phyloP scores from a whole-genome alignment of 2,329 filamentous ascomycete species.

The Ophiostoma sp. region DNA sequence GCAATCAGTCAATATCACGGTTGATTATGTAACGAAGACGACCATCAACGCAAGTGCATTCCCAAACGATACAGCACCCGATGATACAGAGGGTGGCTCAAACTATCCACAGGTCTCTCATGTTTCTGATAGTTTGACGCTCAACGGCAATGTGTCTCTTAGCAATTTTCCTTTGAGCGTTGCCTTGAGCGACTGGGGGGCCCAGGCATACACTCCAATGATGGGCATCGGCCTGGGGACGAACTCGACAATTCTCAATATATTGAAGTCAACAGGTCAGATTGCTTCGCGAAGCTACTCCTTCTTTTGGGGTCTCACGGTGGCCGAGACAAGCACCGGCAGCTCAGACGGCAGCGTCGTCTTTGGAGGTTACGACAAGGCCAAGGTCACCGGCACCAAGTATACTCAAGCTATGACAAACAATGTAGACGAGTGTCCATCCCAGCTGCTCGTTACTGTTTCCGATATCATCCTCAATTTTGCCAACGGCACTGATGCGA shows the following conservation, averaged over 20 bases:
- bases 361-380: slow-evolving; percentile 33
- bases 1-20: background rate
- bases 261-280: slow-evolving; percentile 29
- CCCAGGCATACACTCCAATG: slow-evolving; percentile 29
- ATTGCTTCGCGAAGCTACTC: slow-evolving; percentile 27
- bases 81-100: background rate
- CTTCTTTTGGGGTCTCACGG: slow-evolving; percentile 31
- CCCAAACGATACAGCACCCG: slow-evolving; percentile 13
- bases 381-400: slow-evolving; percentile 28
- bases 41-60: background rate
- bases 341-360: slow-evolving; percentile 30
- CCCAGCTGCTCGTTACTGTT: slow-evolving; percentile 32
- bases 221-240: slow-evolving; percentile 31
- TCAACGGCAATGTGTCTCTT: slow-evolving; percentile 27
- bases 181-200: slow-evolving; percentile 28
- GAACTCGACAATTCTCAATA: slow-evolving; percentile 33
- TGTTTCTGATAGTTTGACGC: slow-evolving; percentile 18
- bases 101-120: slow-evolving; percentile 10
- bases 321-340: background rate
- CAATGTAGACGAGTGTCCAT: slow-evolving; percentile 27
- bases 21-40: background rate
- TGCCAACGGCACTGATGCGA: slow-evolving; percentile 33
- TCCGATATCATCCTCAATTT: slow-evolving; percentile 34
- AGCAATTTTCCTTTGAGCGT: slow-evolving; percentile 28
- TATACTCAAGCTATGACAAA: slow-evolving; percentile 29